A percentile compares a stretch with the other conserved stretches of the same genome.
Conservation (phyloP, 169 alveolate genomes). For the Babesia bovis region DNA sequence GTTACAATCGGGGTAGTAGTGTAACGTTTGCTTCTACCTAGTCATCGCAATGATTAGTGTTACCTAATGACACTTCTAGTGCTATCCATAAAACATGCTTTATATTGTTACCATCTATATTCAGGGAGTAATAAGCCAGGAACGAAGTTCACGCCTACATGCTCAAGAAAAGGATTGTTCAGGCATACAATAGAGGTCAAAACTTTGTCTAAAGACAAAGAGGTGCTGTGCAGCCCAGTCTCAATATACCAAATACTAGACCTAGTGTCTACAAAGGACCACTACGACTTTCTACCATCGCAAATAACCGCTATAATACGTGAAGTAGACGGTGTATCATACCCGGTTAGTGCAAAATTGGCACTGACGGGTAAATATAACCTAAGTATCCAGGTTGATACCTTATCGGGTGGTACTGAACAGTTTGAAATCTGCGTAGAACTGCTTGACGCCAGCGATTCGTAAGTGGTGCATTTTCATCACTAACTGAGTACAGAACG, state of each 20-base stretch:
- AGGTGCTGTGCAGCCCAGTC: slow-evolving; percentile 17
- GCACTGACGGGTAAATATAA: slow-evolving; percentile 17
- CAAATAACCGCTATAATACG: slow-evolving; percentile 16
- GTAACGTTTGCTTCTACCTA: too few species aligned
- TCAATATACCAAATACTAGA: slow-evolving; percentile 41
- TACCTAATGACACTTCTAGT: too few species aligned
- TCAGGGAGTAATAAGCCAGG: not conserved
- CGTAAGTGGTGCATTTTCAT: slow-evolving; percentile 5
- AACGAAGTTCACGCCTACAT: not conserved
- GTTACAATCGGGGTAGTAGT: too few species aligned
- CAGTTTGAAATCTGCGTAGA: slow-evolving; percentile 3
- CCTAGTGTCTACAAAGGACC: slow-evolving; percentile 23
- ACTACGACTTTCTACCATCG: slow-evolving; percentile 43
- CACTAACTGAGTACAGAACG: too few species aligned
- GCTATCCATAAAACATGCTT: too few species aligned
- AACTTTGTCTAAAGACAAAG: slow-evolving; percentile 11
- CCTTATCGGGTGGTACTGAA: not conserved
- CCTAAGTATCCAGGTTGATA: slow-evolving; percentile 2
- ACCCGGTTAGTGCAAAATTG: not conserved
- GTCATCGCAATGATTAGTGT: too few species aligned
- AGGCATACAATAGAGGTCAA: not conserved
- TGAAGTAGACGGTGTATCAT: not conserved
- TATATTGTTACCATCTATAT: too few species aligned
- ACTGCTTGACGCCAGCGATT: not conserved
- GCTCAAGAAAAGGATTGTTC: too few species aligned